These are phyloP conservation scores for Fusarium abutilonis DNA, from an alignment of 2,329 filamentous ascomycete genomes.

Conservation along the genomic window DNA sequence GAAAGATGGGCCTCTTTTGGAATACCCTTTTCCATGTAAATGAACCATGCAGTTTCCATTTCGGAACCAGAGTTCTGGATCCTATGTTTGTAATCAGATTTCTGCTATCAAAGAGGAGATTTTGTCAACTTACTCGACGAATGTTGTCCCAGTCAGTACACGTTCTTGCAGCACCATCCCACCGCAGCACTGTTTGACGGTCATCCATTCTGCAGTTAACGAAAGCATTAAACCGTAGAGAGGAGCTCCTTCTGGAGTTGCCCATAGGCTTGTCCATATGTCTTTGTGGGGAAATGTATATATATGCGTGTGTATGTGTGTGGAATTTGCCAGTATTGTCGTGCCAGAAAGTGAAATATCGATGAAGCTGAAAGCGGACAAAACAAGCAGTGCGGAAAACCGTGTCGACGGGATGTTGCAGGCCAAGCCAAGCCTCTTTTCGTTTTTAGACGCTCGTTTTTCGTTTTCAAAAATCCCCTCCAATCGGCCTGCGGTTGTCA, in stretches of 20 bases:
- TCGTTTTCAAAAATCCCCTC: conserved; percentile 5
- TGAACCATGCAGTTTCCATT: conserved; percentile 76
- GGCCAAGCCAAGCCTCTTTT: conserved; percentile 19
- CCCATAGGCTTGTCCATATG: conserved; percentile 8
- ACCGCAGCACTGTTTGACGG: conserved; percentile 54
- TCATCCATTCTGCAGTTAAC: conserved; percentile 43
- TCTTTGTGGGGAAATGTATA: conserved; percentile 6
- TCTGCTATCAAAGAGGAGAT: not conserved
- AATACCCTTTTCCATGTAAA: conserved; percentile 72
- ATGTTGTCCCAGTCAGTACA: conserved; percentile 59
- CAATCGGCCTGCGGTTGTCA: conserved; percentile 20
- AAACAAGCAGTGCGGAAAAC: conserved; percentile 25
- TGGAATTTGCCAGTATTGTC: not conserved
- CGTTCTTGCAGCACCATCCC: conserved; percentile 60
- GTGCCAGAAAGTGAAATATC: conserved; percentile 5
- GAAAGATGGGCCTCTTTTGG: conserved; percentile 73
- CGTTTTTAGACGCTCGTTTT: conserved; percentile 5
- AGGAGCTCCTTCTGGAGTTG: conserved; percentile 30
- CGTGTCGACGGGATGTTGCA: conserved; percentile 37
- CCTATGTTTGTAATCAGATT: conserved; percentile 57
- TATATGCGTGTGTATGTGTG: not conserved
- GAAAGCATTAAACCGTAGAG: conserved; percentile 44
- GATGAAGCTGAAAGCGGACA: conserved; percentile 12
- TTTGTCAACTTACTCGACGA: conserved; percentile 54
- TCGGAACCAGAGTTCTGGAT: conserved; percentile 75